Evolutionary conservation across 352 stramenopile genomes (phyloP), one percentile per base, ranked within the genome.

Genomic region (Phytophthora europaea): DNA sequence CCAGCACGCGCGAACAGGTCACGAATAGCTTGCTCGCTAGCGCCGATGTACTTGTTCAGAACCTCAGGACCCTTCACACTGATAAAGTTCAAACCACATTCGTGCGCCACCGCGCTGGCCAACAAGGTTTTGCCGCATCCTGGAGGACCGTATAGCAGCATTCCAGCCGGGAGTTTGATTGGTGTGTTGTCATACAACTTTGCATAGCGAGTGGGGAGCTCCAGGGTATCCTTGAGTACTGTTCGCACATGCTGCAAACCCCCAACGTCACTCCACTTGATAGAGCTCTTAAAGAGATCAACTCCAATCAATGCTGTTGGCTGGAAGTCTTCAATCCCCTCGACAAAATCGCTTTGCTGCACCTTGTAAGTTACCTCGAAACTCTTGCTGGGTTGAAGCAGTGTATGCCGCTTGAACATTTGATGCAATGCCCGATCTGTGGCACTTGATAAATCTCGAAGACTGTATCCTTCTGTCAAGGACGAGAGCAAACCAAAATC

Each of bases 121-220:
- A 98, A 65, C 22, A 97, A 67, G 16, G 93, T 98, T 67, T 98
- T 98, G 0, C 93, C 93, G 56, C 96, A 99, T 15, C 97, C 94
- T 36, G 94, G 91, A 23, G 94, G 94, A 0, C 93, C 94, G 63
- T 97, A 97, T 4, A 98, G 63, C 13, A 98, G 70, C 67, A 98
- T 83, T 3, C 94, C 91, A 20, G 89, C 90, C 16, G 91, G 88
- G 16, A 96, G 73, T 61, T 94, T 95, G 58, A 96, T 92, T 18
- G 90, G 88, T 13, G 88, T 85, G 43, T 87, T 90, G 48, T 94
- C 84, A 66, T 97, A 97, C 10, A 96, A 65, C 53, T 94, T 94
- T 28, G 74, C 68, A 64, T 96, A 95, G 0, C 79, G 82, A 22
- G 89, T 95, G 10, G 89, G 90, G 22, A 97, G 81, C 77, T 98